Evolutionary conservation across 2,329 filamentous ascomycete species (phyloP).

Genomic region (Dothideomycetidae sp.): DNA sequence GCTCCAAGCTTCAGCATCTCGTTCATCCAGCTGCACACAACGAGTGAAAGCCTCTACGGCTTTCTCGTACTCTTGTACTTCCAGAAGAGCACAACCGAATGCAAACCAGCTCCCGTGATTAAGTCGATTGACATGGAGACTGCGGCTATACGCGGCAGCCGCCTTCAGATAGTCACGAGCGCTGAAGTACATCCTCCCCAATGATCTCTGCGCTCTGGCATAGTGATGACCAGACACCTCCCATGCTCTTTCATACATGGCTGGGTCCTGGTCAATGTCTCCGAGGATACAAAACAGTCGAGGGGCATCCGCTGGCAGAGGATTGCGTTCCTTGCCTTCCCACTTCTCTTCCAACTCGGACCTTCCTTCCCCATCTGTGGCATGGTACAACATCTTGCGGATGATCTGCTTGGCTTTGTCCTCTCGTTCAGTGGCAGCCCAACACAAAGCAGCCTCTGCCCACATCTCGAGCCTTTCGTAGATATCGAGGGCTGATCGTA

Average conservation of each 20-base stretch:
- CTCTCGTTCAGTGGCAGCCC: slow-evolving; percentile 64
- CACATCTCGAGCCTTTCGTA: slow-evolving; percentile 88
- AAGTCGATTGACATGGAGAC: slow-evolving; percentile 64
- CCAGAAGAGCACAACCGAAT: slow-evolving; percentile 73
- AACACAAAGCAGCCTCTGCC: slow-evolving; percentile 87
- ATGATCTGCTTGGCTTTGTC: slow-evolving; percentile 68
- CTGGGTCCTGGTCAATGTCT: slow-evolving; percentile 63
- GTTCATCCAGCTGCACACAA: slow-evolving; percentile 71
- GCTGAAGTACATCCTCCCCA: slow-evolving; percentile 64
- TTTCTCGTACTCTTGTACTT: slow-evolving; percentile 59
- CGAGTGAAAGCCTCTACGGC: slow-evolving; percentile 74
- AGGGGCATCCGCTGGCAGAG: slow-evolving; percentile 67
- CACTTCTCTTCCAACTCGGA: slow-evolving; percentile 31
- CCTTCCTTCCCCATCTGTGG: slow-evolving; percentile 33
- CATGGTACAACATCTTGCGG: slow-evolving; percentile 63
- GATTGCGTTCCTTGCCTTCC: slow-evolving; percentile 55
- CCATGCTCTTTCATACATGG: slow-evolving; percentile 78
- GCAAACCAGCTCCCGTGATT: slow-evolving; percentile 80
- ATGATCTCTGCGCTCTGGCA: slow-evolving; percentile 71
- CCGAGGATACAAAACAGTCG: slow-evolving; percentile 87
- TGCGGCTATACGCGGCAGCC: slow-evolving; percentile 61
- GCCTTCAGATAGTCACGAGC: slow-evolving; percentile 54
- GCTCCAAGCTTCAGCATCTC: slow-evolving; percentile 85
- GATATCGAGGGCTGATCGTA: slow-evolving; percentile 84
- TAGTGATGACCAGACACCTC: slow-evolving; percentile 67